Base-by-base conservation (phyloP, 768 basidiomycete genomes). In the Lactarius quietus region DNA sequence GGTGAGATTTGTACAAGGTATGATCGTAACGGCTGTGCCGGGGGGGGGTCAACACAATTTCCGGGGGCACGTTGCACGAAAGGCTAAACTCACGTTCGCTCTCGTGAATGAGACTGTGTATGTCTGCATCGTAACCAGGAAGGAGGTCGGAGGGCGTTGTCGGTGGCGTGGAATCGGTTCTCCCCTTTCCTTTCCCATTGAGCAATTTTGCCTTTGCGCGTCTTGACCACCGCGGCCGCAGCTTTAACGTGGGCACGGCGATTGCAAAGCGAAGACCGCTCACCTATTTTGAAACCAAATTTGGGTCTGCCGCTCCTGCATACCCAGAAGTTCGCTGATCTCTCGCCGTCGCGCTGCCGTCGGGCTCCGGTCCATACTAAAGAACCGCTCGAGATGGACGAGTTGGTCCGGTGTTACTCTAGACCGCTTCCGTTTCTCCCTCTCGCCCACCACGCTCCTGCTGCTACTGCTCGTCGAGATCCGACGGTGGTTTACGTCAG, bases 261-360 rank as follows among this genome's bases (percentile, higher is more conserved):
- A 59, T 6, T 68, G 69, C 8, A 31, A 70, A 57, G 17, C 10
- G 18, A 61, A 43, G 67, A 33, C 20, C 14, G 68, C 79, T 63
- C 68, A 88, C 91, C 91, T 80, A 73, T 93, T 93, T 74, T 93
- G 91, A 71, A 92, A 93, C 92, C 92, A 93, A 55, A 93, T 89
- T 75, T 93, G 92, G 0, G 89, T 92, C 78, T 93, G 92, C 41
- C 90, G 86, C 76, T 93, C 92, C 58, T 89, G 84, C 88, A 93
- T 92, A 18, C 89, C 89, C 6, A 93, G 79, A 62, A 84, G 74
- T 29, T 86, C 83, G 64, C 88, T 85, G 59, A 93, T 90, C 70
- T 92, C 90, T 61, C 85, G 84, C 51, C 92, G 80, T 57, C 85
- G 82, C 14, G 82, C 81, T 2, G 88, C 86, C 3, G 88, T 88